Percentiles rank a stretch among this genome's conserved stretches.
Evolutionary conservation across 495 filamentous ascomycete species (phyloP).

Genomic region (Hypoxylon intermedium): DNA sequence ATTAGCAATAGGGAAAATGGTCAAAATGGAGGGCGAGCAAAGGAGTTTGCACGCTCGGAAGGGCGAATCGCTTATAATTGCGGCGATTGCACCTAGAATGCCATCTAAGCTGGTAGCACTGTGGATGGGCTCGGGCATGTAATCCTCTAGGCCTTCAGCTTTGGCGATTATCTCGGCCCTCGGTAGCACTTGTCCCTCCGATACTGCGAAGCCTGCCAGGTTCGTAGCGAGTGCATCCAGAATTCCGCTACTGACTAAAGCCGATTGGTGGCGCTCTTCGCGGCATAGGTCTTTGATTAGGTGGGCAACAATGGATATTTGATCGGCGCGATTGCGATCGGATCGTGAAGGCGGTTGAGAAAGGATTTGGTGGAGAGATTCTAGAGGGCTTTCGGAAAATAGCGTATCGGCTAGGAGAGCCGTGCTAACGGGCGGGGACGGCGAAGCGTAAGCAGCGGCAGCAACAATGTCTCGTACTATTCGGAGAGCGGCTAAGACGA

Average conservation of each 20-base stretch:
- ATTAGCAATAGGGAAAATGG: conserved; percentile 66
- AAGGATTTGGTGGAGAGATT: conserved; percentile 68
- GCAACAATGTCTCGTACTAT: conserved; percentile 76
- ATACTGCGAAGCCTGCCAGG: conserved; percentile 74
- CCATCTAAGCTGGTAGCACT: conserved; percentile 66
- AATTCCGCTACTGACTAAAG: conserved; percentile 72
- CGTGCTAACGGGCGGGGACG: conserved; percentile 40
- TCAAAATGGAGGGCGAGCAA: conserved; percentile 75
- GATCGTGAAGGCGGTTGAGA: conserved; percentile 59
- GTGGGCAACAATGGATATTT: conserved; percentile 70
- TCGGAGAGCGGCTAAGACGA: conserved; percentile 76
- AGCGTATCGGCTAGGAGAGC: conserved; percentile 64
- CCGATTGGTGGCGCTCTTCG: conserved; percentile 70
- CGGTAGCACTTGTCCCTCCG: conserved; percentile 70
- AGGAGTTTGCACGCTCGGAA: conserved; percentile 79
- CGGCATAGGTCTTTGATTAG: conserved; percentile 70
- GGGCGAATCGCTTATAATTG: conserved; percentile 80
- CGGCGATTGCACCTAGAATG: conserved; percentile 80
- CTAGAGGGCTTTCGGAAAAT: conserved; percentile 66
- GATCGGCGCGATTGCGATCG: conserved; percentile 58
- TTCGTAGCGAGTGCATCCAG: conserved; percentile 81
- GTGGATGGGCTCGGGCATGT: conserved; percentile 64
- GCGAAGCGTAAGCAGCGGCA: conserved; percentile 58
- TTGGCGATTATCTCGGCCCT: conserved; percentile 55
- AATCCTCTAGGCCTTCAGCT: conserved; percentile 51